Evolutionary conservation across 345 rosid species (phyloP).

Genomic region (Physaria fendleri): DNA sequence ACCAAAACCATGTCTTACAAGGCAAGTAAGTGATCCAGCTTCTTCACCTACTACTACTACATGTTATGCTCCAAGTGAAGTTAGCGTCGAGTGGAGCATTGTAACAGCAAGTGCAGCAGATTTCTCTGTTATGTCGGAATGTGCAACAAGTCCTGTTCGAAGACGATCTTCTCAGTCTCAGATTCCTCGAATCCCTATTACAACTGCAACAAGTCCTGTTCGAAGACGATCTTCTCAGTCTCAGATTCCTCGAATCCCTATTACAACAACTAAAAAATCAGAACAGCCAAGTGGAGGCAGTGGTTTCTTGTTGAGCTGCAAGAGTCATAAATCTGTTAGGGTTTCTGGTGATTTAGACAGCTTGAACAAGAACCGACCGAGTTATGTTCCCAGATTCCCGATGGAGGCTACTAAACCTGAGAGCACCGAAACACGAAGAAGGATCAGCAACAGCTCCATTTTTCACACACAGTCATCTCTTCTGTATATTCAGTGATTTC

Average conservation of each 20-base stretch:
- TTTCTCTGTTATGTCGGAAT: constrained; percentile 57
- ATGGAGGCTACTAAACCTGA: constrained; percentile 37
- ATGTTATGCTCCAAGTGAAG: constrained; percentile 83
- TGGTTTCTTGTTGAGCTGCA: constrained; percentile 55
- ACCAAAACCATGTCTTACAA: constrained; percentile 43
- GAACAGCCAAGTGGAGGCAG: constrained; percentile 15
- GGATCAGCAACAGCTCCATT: constrained; percentile 28
- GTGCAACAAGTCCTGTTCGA: constrained; percentile 38
- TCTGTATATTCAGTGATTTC: constrained; percentile 36
- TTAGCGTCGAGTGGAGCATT: constrained; percentile 86
- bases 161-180: constrained; percentile 25
- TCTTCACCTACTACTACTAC: constrained; percentile 71
- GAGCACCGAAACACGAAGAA: constrained; percentile 33
- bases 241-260: constrained; percentile 20
- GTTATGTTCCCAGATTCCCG: constrained; percentile 35
- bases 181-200: constrained; percentile 16
- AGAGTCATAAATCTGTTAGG: constrained; percentile 51
- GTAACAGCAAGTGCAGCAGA: constrained; percentile 85
- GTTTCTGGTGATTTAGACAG: constrained; percentile 23
- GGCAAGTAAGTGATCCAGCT: constrained; percentile 48
- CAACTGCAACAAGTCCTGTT: constrained; percentile 40
- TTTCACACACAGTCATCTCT: constrained; percentile 35
- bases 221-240: constrained; percentile 26
- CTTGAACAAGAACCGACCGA: constrained; percentile 18
- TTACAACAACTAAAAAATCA: too few species aligned